A percentile compares a stretch with the other conserved stretches of the same genome.
Conservation (phyloP, 2,329 filamentous ascomycete genomes). For the Mycogone perniciosa region DNA sequence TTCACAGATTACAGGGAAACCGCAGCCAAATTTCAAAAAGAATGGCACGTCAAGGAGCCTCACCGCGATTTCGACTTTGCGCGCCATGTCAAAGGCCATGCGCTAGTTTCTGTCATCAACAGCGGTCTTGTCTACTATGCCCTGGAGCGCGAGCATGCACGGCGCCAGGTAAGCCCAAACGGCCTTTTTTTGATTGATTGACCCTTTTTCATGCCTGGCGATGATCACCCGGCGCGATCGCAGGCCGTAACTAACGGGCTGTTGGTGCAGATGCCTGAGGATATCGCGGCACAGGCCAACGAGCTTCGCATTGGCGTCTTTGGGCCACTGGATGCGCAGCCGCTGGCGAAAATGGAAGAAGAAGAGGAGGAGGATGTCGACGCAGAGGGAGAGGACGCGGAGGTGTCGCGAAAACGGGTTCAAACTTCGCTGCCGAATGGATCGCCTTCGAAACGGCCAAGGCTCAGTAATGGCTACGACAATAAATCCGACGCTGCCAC, state of each 20-base stretch:
- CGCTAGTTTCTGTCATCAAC: conserved; percentile 57
- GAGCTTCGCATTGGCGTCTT: conserved; percentile 48
- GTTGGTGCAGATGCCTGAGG: conserved; percentile 42
- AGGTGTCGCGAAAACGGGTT: conserved; percentile 45
- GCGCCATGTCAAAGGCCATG: conserved; percentile 58
- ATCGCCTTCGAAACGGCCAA: conserved; percentile 52
- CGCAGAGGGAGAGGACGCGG: conserved; percentile 32
- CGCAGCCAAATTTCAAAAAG: conserved; percentile 61
- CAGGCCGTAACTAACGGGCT: conserved; percentile 6
- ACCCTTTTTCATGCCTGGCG: conserved; percentile 6
- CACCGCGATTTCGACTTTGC: conserved; percentile 59
- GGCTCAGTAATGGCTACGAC: conserved; percentile 57
- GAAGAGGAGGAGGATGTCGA: conserved; percentile 30
- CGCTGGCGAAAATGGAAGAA: conserved; percentile 35
- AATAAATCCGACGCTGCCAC: conserved; percentile 41
- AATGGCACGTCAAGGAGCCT: conserved; percentile 59
- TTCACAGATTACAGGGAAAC: conserved; percentile 59
- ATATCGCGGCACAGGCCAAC: conserved; percentile 41
- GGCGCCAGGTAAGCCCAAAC: conserved; percentile 39
- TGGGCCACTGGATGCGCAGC: conserved; percentile 46
- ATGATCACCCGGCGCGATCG: neutral
- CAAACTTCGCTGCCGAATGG: conserved; percentile 45
- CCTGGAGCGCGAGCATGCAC: conserved; percentile 49
- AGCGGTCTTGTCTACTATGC: conserved; percentile 57
- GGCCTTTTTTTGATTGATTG: conserved; percentile 7